phyloP scores from a whole-genome alignment of 2,329 filamentous ascomycete species.

The Calonectria naviculata region DNA sequence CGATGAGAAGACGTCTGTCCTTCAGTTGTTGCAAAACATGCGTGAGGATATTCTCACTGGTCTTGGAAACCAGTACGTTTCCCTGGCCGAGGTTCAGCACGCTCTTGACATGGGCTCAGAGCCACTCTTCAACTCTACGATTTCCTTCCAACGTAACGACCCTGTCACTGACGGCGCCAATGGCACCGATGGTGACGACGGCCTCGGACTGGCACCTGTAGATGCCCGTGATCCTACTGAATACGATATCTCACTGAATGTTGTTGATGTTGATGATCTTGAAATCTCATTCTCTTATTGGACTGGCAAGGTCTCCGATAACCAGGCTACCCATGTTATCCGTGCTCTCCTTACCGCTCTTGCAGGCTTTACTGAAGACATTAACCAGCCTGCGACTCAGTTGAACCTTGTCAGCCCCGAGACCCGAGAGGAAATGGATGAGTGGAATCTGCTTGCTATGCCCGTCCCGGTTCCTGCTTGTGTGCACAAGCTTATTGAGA shows the following conservation, averaged over 20 bases:
- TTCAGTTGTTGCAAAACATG: not conserved
- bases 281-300: not conserved
- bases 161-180: not conserved
- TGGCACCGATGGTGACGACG: not conserved
- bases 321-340: not conserved
- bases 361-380: not conserved
- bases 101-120: not conserved
- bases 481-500: not conserved
- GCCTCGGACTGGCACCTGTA: not conserved
- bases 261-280: not conserved
- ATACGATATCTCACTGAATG: not conserved
- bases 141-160: not conserved
- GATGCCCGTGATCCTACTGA: not conserved
- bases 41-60: not conserved
- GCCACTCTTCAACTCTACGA: not conserved
- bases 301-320: not conserved
- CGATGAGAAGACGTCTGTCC: not conserved
- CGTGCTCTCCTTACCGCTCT: not conserved
- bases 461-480: not conserved
- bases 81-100: not conserved
- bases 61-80: not conserved
- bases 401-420: not conserved
- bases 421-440: not conserved
- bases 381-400: not conserved
- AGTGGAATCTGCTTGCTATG: not conserved